Conservation (phyloP, 805 yeast genomes). For the Metschnikowia amazonensis region DNA sequence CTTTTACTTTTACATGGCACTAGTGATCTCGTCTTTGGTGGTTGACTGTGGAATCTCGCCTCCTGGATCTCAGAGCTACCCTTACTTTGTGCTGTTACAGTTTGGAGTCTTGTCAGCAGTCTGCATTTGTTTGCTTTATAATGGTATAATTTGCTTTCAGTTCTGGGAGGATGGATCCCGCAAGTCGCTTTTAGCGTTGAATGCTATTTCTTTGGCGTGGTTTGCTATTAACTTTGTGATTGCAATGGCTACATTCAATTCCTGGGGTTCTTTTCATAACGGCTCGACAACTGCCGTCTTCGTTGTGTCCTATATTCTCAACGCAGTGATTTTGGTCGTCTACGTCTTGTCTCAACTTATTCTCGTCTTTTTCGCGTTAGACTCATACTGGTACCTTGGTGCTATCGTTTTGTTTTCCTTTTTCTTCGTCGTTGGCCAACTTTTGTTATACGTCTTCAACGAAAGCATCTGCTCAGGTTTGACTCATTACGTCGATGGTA, state of each 20-base stretch:
- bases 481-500: constrained; percentile 86
- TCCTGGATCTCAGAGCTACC: constrained; percentile 69
- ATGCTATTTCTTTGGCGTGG: constrained; percentile 50
- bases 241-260: constrained; percentile 66
- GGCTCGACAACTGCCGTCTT: constrained; percentile 65
- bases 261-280: constrained; percentile 50
- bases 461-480: constrained; percentile 60
- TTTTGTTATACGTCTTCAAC: constrained; percentile 68
- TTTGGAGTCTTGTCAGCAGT: constrained; percentile 68
- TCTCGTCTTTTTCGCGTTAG: constrained; percentile 62
- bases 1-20: constrained; percentile 55
- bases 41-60: constrained; percentile 94
- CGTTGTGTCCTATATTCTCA: constrained; percentile 64
- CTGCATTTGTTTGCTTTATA: constrained; percentile 63
- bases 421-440: constrained; percentile 79
- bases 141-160: constrained; percentile 82
- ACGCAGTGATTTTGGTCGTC: constrained; percentile 58
- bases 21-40: constrained; percentile 62
- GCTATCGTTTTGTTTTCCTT: constrained; percentile 67
- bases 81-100: constrained; percentile 81
- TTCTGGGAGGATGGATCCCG: constrained; percentile 92
- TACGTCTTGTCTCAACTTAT: constrained; percentile 68
- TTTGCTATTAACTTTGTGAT: constrained; percentile 66
- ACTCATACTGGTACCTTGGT: constrained; percentile 86
- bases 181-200: constrained; percentile 54